Evolutionary conservation across 345 rosid genomes (phyloP).

Genomic region (Bruguiera gymnorhiza): DNA sequence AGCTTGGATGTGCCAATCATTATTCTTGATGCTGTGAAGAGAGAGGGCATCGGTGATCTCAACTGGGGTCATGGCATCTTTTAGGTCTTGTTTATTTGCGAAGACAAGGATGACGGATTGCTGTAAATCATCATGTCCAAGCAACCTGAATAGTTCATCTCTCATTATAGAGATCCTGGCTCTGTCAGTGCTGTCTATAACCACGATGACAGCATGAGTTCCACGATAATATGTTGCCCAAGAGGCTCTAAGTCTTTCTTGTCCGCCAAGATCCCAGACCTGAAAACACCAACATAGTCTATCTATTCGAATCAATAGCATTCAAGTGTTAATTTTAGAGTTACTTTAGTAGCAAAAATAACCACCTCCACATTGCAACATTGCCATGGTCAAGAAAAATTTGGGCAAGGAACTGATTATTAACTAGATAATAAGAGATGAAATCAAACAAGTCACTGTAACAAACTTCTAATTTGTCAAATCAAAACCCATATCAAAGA

Average conservation of each 20-base stretch:
- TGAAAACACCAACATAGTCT: constrained; percentile 13
- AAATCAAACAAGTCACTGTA: no score
- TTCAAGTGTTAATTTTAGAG: no score
- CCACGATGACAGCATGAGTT: constrained; percentile 81
- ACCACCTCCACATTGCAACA: no score
- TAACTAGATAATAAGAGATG: no score
- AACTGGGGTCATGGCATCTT: constrained; percentile 91
- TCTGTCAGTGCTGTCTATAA: constrained; percentile 91
- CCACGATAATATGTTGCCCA: constrained; percentile 97
- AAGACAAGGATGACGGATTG: constrained; percentile 69
- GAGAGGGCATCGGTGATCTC: constrained; percentile 82
- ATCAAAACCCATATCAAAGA: no score
- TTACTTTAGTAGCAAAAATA: no score
- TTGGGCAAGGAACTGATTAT: no score
- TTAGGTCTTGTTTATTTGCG: constrained; percentile 89
- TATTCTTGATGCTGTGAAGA: constrained; percentile 91
- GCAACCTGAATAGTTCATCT: constrained; percentile 75
- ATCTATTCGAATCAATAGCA: no score
- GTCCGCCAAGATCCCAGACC: constrained; percentile 99
- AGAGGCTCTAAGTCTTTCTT: constrained; percentile 85
- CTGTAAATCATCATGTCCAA: constrained; percentile 79
- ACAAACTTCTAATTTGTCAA: no score
- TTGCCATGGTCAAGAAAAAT: no score
- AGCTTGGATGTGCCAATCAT: constrained; percentile 98
- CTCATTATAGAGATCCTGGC: constrained; percentile 82